Base-by-base conservation (phyloP, 768 basidiomycete species). In the Auricularia cornea region DNA sequence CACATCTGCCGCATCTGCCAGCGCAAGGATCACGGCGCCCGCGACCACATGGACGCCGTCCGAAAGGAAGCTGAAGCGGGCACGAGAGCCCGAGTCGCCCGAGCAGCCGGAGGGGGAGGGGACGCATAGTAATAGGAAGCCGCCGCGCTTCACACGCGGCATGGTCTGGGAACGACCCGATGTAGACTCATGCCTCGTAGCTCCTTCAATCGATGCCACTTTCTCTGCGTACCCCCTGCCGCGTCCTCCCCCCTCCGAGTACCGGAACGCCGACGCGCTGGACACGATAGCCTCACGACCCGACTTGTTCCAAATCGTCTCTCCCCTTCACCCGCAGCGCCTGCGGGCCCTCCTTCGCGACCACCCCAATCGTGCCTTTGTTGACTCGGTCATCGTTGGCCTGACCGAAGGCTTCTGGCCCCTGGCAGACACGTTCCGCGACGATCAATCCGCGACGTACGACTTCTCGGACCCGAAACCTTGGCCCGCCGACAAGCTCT, bases 321-420 rank as follows among this genome's bases (percentile, higher is more conserved):
- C 74, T 0, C 79, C 78, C 0, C 72, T 81, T 61, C 69, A 78
- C 18, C 71, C 75, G 26, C 65, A 72, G 18, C 60, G 44, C 1
- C 71, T 80, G 29, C 59, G 75, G 59, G 11, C 41, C 3, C 67
- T 76, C 0, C 63, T 80, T 0, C 12, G 5, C 0, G 3, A 30
- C 3, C 80, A 81, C 64, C 78, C 79, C 0, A 81, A 80, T 60
- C 72, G 64, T 11, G 51, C 69, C 0, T 75, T 78, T 32, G 78
- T 81, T 0, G 5, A 66, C 0, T 81, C 77, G 0, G 73, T 81
- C 0, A 38, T 65, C 10, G 4, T 30, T 0, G 71, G 71, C 0
- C 68, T 83, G 0, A 61, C 67, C 1, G 66, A 77, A 3, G 80
- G 81, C 2, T 81, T 81, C 66, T 82, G 80, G 81, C 81, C 81